Evolutionary conservation across 208 protist species (phyloP).

Genomic region (Wallacemonas sp.): DNA sequence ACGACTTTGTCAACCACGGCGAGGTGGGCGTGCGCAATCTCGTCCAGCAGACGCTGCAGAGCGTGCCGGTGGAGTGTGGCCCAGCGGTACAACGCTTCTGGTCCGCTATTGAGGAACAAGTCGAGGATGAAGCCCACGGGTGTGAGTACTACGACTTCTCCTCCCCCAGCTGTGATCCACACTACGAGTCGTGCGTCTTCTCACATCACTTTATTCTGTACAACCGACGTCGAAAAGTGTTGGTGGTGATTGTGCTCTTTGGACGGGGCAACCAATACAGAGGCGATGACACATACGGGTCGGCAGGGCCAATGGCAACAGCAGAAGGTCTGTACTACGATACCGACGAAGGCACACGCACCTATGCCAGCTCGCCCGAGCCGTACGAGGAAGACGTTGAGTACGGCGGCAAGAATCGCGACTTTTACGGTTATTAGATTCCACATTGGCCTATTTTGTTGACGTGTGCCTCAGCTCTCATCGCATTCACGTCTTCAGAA

Average conservation of each 20-base stretch:
- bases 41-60: constrained; percentile 41
- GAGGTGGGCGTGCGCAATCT: constrained; percentile 45
- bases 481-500: no score
- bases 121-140: constrained; percentile 40
- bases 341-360: constrained; percentile 21
- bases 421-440: constrained; percentile 54
- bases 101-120: constrained; percentile 44
- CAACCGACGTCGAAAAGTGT: constrained; percentile 55
- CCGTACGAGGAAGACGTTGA: constrained; percentile 29
- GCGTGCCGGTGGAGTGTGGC: constrained; percentile 43
- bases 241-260: constrained; percentile 63
- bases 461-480: no score
- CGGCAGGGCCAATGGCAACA: constrained; percentile 13
- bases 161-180: constrained; percentile 70
- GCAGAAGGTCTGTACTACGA: neutral
- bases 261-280: constrained; percentile 68
- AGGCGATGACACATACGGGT: constrained; percentile 44
- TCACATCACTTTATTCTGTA: constrained; percentile 75
- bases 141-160: constrained; percentile 76
- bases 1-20: constrained; percentile 59
- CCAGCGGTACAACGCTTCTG: constrained; percentile 67
- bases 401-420: constrained; percentile 48
- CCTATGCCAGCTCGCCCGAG: constrained; percentile 32
- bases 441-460: no score
- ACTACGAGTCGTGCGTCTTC: constrained; percentile 46